A percentile compares a stretch with the other conserved stretches of the same genome.
Conservation (phyloP, 805 yeast genomes). For the Wickerhamomyces alni region DNA sequence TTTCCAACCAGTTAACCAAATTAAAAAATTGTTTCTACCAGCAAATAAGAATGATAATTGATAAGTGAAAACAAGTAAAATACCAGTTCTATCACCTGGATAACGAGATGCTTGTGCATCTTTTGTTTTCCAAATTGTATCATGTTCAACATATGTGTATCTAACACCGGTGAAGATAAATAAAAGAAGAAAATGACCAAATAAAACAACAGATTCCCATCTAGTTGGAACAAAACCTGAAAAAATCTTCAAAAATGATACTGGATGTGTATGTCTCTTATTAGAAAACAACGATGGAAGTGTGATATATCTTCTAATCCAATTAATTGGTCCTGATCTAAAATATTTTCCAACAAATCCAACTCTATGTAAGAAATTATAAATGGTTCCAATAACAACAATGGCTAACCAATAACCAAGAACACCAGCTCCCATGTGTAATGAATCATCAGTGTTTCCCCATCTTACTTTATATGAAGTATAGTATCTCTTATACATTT, state of each 20-base stretch:
- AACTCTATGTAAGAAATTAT: constrained; percentile 14
- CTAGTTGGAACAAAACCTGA: constrained; percentile 22
- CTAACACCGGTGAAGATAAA: constrained; percentile 14
- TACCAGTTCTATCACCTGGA: constrained; percentile 23
- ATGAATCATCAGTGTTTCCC: constrained; percentile 33
- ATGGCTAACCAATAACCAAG: constrained; percentile 45
- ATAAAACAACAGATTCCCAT: constrained; percentile 23
- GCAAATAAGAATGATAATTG: constrained; percentile 59
- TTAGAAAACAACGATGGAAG: constrained; percentile 13
- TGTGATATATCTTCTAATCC: constrained; percentile 11
- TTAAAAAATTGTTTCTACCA: constrained; percentile 66
- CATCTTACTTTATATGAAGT: constrained; percentile 25
- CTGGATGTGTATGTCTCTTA: constrained; percentile 17
- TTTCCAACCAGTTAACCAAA: constrained; percentile 58
- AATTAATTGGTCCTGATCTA: constrained; percentile 9
- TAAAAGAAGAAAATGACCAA: constrained; percentile 26
- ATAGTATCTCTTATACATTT: constrained; percentile 21
- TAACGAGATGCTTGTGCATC: constrained; percentile 19
- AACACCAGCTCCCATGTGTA: constrained; percentile 39
- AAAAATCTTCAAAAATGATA: constrained; percentile 6
- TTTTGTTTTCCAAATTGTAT: constrained; percentile 15
- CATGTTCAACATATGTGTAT: constrained; percentile 10
- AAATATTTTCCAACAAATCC: constrained; percentile 13
- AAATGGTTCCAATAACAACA: constrained; percentile 33
- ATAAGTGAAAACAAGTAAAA: constrained; percentile 27